Conservation (phyloP, 441 rosid species). For the Brassica hybrid region DNA sequence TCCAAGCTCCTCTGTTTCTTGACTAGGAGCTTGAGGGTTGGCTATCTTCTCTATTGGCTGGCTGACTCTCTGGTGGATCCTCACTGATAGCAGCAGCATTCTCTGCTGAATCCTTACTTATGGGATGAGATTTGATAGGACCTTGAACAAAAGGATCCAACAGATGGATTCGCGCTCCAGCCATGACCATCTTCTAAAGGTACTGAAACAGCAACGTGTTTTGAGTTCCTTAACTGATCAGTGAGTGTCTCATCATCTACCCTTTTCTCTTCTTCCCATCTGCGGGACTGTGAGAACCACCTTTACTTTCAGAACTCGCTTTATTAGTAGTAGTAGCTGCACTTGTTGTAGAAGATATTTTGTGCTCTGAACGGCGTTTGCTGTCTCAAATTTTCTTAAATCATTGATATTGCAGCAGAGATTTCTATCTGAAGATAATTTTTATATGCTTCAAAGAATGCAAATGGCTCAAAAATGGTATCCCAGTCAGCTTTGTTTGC, state of each 20-base stretch:
- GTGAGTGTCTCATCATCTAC: slow-evolving; percentile 50
- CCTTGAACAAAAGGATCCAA: slow-evolving; percentile 49
- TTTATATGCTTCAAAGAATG: slow-evolving; percentile 94
- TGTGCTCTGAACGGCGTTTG: no score
- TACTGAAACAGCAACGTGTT: slow-evolving; percentile 41
- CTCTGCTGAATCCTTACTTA: slow-evolving; percentile 36
- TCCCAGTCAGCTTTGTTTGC: slow-evolving; percentile 82
- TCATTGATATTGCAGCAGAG: slow-evolving; percentile 81
- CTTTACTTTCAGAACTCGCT: slow-evolving; percentile 52
- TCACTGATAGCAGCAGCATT: slow-evolving; percentile 46
- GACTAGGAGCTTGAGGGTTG: slow-evolving; percentile 51
- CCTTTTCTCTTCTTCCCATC: slow-evolving; percentile 59
- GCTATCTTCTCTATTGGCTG: slow-evolving; percentile 67
- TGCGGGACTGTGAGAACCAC: slow-evolving; percentile 59
- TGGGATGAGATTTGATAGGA: slow-evolving; percentile 42
- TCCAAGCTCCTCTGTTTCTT: slow-evolving; percentile 45
- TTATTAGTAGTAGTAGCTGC: slow-evolving; percentile 24
- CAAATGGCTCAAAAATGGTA: slow-evolving; percentile 83
- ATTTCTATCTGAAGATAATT: slow-evolving; percentile 90
- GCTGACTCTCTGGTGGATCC: slow-evolving; percentile 63
- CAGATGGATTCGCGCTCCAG: slow-evolving; percentile 48
- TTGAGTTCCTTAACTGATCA: slow-evolving; percentile 43
- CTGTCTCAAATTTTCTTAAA: slow-evolving; percentile 81
- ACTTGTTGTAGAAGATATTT: slow-evolving; percentile 33
- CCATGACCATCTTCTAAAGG: slow-evolving; percentile 52